Evolutionary conservation across 2,329 filamentous ascomycete species (phyloP).

Genomic region (Fusarium xyrophilum): DNA sequence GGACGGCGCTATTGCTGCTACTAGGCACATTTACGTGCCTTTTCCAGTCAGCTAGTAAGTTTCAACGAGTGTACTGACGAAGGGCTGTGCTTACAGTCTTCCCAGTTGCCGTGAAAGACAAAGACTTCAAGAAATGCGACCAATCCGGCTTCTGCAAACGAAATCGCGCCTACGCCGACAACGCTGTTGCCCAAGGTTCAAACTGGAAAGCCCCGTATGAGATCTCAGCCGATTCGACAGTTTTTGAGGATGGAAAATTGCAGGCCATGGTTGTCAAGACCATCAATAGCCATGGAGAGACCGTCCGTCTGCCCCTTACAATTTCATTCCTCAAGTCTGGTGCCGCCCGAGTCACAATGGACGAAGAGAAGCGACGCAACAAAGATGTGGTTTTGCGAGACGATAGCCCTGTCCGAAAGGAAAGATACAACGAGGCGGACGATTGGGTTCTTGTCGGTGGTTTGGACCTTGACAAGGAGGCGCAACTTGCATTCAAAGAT

Average conservation of each 20-base stretch:
- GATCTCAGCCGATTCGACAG: conserved; percentile 73
- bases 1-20: conserved; percentile 70
- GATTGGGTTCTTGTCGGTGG: conserved; percentile 88
- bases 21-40: conserved; percentile 65
- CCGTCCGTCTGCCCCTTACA: conserved; percentile 80
- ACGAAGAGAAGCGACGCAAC: conserved; percentile 89
- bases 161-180: conserved; percentile 88
- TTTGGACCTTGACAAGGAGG: conserved; percentile 73
- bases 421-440: conserved; percentile 91
- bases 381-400: conserved; percentile 89
- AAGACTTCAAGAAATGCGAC: conserved; percentile 95
- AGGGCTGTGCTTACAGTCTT: conserved; percentile 27
- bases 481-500: conserved; percentile 70
- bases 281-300: conserved; percentile 66
- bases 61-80: too few species aligned
- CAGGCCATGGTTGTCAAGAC: conserved; percentile 84
- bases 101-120: conserved; percentile 84
- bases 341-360: conserved; percentile 83
- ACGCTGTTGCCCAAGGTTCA: conserved; percentile 67
- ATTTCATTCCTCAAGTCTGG: conserved; percentile 91
- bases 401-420: conserved; percentile 82
- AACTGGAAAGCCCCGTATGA: conserved; percentile 83
- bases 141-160: conserved; percentile 98
- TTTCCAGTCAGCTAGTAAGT: conserved; percentile 69
- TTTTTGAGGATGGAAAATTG: conserved; percentile 80